Evolutionary conservation across 768 basidiomycete genomes (phyloP).

Genomic region (Leccinellum rugosiceps): DNA sequence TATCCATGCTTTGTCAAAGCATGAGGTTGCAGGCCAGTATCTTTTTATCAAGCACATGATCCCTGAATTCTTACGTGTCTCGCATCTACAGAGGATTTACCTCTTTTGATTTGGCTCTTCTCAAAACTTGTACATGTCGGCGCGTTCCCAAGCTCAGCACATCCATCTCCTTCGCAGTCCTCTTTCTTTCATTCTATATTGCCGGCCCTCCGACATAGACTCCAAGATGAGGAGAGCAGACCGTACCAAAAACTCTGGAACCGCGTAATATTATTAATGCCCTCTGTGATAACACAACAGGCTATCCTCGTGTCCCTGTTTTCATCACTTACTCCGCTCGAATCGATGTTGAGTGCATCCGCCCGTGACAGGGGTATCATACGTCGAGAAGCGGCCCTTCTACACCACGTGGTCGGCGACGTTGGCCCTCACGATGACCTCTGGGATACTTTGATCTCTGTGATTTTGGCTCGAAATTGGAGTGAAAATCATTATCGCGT

Average conservation of each 20-base stretch:
- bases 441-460: conserved; percentile 45
- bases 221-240: conserved; percentile 22
- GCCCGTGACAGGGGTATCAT: conserved; percentile 39
- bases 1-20: conserved; percentile 42
- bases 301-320: conserved; percentile 61
- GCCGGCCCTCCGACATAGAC: conserved; percentile 44
- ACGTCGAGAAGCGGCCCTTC: conserved; percentile 51
- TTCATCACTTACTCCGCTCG: conserved; percentile 37
- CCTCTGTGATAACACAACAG: conserved; percentile 52
- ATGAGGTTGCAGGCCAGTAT: conserved; percentile 40
- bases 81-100: conserved; percentile 32
- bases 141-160: conserved; percentile 53
- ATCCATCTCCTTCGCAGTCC: conserved; percentile 54
- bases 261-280: conserved; percentile 41
- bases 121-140: conserved; percentile 68
- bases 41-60: conserved; percentile 1
- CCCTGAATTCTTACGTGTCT: conserved; percentile 26
- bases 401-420: conserved; percentile 53
- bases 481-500: conserved; percentile 53
- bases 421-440: conserved; percentile 43
- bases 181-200: conserved; percentile 64
- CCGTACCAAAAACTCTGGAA: conserved; percentile 53
- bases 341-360: conserved; percentile 32
- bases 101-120: conserved; percentile 48
- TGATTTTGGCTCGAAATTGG: conserved; percentile 60